These are phyloP conservation scores for Phlebopus sp. DNA, from an alignment of 1,284 basidiomycete species.

Conservation along the genomic window DNA sequence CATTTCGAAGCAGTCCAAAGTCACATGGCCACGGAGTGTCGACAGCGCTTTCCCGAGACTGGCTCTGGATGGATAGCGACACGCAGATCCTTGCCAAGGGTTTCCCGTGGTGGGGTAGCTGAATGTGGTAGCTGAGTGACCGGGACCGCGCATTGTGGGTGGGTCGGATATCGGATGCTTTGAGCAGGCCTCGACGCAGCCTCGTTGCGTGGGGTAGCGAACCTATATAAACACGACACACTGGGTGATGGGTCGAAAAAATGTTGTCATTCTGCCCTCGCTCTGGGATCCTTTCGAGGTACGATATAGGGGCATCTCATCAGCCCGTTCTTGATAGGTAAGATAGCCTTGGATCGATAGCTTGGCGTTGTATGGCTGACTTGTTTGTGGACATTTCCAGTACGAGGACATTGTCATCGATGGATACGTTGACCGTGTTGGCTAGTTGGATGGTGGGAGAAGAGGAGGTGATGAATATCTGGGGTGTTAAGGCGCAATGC, in stretches of 20 bases:
- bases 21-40: no score
- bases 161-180: conserved; percentile 12
- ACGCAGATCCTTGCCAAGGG: no score
- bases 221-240: conserved; percentile 14
- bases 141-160: background rate
- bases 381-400: conserved; percentile 1
- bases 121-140: background rate
- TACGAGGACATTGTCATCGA: background rate
- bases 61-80: no score
- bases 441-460: background rate
- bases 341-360: conserved; percentile 23
- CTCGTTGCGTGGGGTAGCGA: conserved; percentile 6
- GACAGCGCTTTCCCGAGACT: no score
- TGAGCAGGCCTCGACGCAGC: background rate
- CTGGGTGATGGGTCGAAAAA: conserved; percentile 1
- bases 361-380: conserved; percentile 3
- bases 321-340: conserved; percentile 19
- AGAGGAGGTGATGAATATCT: conserved; percentile 1
- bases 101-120: background rate
- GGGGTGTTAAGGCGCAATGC: conserved; percentile 15
- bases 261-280: conserved; percentile 8
- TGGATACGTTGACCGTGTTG: background rate
- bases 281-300: background rate
- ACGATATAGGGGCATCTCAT: conserved; percentile 13
- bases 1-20: no score